A percentile compares a stretch with the other conserved stretches of the same genome.
These are phyloP conservation scores for Phytophthora boehmeriae DNA, from an alignment of 352 stramenopile genomes.

Conservation along the genomic window DNA sequence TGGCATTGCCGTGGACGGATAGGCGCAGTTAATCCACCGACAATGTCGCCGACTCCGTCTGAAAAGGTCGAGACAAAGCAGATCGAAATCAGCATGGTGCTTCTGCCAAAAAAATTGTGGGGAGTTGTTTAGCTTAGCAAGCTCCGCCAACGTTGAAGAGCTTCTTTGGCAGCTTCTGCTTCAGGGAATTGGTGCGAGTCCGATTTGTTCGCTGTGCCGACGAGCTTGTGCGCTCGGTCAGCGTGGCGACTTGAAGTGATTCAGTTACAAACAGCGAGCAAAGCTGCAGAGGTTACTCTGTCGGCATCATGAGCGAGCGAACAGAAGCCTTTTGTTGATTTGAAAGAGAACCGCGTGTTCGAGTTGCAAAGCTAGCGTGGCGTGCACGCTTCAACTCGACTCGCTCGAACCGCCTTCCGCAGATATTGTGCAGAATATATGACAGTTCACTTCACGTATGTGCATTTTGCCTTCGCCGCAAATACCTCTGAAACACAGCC, in stretches of 20 bases:
- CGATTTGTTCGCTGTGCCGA: constrained; percentile 12
- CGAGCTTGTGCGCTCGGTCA: not conserved
- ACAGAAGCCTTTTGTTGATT: too few species aligned
- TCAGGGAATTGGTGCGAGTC: constrained; percentile 10
- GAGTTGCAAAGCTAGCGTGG: constrained; percentile 22
- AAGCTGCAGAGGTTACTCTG: constrained; percentile 10
- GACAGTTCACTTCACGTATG: too few species aligned
- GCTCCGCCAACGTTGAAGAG: not conserved
- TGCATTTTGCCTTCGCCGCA: too few species aligned
- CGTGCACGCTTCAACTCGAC: constrained; percentile 10
- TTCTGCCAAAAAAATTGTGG: too few species aligned
- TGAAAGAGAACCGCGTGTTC: constrained; percentile 20
- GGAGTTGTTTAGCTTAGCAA: too few species aligned
- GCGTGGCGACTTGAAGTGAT: constrained; percentile 9
- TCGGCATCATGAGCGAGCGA: not conserved
- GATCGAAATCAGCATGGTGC: constrained; percentile 27
- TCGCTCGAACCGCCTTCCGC: not conserved
- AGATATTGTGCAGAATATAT: too few species aligned
- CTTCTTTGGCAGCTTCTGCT: constrained; percentile 19
- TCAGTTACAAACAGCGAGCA: constrained; percentile 6
- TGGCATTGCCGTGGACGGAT: not conserved
- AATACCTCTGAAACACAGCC: not conserved
- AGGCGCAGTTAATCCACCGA: not conserved
- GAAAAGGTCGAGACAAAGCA: constrained; percentile 14
- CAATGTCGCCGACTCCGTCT: not conserved